These are phyloP conservation scores for Phytophthora colocasiae DNA, from an alignment of 352 stramenopile genomes.

Conservation along the genomic window DNA sequence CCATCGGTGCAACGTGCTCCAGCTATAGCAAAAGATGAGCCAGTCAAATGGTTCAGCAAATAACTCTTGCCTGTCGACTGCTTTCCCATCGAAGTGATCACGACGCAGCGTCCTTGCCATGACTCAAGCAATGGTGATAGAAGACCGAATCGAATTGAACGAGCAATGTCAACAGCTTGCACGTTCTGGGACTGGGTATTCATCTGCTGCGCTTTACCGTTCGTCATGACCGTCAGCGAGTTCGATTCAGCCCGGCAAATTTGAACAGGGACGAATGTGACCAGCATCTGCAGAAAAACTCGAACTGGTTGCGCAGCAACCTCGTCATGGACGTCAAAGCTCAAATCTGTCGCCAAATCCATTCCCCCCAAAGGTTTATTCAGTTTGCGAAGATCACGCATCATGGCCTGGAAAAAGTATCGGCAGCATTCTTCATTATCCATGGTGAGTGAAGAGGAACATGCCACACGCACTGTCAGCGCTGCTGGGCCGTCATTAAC, in stretches of 20 bases:
- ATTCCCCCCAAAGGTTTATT: conserved; percentile 64
- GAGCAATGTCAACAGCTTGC: conserved; percentile 59
- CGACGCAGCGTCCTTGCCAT: conserved; percentile 43
- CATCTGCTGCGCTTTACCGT: conserved; percentile 45
- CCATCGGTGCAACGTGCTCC: conserved; percentile 50
- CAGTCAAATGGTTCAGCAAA: conserved; percentile 79
- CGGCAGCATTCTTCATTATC: conserved; percentile 24
- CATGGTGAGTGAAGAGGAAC: not conserved
- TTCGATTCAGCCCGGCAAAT: conserved; percentile 78
- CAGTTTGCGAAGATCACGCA: conserved; percentile 56
- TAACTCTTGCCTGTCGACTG: conserved; percentile 88
- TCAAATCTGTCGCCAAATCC: conserved; percentile 37
- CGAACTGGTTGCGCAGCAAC: conserved; percentile 8
- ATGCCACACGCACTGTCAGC: conserved; percentile 39
- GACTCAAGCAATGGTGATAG: conserved; percentile 47
- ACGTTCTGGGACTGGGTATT: conserved; percentile 21
- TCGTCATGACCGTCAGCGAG: conserved; percentile 58
- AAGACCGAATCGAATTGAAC: conserved; percentile 50
- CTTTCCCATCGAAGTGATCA: conserved; percentile 62
- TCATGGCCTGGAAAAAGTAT: conserved; percentile 44
- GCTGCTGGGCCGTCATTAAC: conserved; percentile 32
- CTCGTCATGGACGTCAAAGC: conserved; percentile 8
- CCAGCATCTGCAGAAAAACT: conserved; percentile 36
- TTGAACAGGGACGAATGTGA: conserved; percentile 81
- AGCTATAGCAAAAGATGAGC: conserved; percentile 75